Percentiles rank a stretch among this genome's conserved stretches.
Evolutionary conservation across 1,284 basidiomycete genomes (phyloP).

Genomic region (Apiotrichum gamsii): DNA sequence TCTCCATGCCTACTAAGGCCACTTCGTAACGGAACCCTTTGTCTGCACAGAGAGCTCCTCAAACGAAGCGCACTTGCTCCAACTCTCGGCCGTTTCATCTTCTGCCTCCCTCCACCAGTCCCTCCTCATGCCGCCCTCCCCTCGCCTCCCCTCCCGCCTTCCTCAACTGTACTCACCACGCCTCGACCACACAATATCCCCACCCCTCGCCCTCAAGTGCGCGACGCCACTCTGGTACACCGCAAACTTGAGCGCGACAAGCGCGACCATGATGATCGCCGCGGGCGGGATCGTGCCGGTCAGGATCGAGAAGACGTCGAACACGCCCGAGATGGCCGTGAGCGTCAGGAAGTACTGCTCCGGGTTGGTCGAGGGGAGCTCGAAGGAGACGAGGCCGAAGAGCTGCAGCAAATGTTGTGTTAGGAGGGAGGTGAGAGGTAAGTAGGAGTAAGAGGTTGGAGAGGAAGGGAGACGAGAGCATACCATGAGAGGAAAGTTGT

Average conservation of each 20-base stretch:
- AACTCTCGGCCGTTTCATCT: too few relatives aligned
- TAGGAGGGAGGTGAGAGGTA: not conserved
- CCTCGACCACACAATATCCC: constrained; percentile 22
- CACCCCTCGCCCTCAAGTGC: constrained; percentile 31
- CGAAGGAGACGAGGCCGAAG: constrained; percentile 36
- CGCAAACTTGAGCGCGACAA: constrained; percentile 29
- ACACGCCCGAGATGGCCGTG: constrained; percentile 25
- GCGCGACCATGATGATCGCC: constrained; percentile 16
- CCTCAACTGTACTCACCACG: not conserved
- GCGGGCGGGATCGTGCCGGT: constrained; percentile 1
- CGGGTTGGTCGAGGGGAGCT: constrained; percentile 25
- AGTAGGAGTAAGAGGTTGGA: not conserved
- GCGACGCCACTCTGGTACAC: constrained; percentile 31
- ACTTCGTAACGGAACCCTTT: not conserved
- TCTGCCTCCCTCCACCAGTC: too few relatives aligned
- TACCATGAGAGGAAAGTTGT: constrained; percentile 42
- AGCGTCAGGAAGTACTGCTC: constrained; percentile 35
- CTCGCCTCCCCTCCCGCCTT: too few relatives aligned
- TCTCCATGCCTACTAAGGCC: too few relatives aligned
- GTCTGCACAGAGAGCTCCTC: too few relatives aligned
- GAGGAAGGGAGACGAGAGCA: constrained; percentile 1
- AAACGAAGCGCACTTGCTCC: too few relatives aligned
- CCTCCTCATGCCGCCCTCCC: too few relatives aligned
- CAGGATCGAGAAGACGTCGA: constrained; percentile 28
- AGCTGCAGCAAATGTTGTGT: constrained; percentile 18